Base-by-base conservation (phyloP, 441 rosid species). In the Caryocar brasiliense region DNA sequence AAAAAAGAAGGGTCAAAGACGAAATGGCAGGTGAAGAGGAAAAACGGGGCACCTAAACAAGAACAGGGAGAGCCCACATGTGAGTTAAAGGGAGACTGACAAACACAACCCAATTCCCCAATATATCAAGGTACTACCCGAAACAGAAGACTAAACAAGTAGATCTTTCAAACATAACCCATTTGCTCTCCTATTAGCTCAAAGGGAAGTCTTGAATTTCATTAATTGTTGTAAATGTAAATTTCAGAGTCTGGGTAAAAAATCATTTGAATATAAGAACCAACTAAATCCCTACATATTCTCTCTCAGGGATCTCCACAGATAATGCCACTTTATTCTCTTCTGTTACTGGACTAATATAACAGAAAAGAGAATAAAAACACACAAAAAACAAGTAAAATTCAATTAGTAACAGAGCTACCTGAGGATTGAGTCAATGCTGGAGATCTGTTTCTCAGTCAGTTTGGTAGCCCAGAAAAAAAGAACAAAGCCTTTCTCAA, bases 371-470 rank as follows among this genome's bases (percentile, higher is more conserved):
- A 22, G 27, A 21, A 14, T 22, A 41, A 19, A 37, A 1, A 32
- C 1, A 8, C 6, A 38, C 1, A 51, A 32, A 8, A 19, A 24
- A 1, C 9, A 7, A 22, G 4, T 32, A 29, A 19, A 29, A 22
- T 27, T 45, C 14, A 7, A 32, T 11, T 21, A 28, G 23, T 13
- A 38, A 13, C 35, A 51, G 38, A 43, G 26, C 67, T 57, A 79
- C 85, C 85, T 25, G 61, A 42, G 41, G 64, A 68, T 39, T 20
- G 60, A 67, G 77, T 78, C 80, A 78, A 74, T 72, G 82, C 69
- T 21, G 75, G 70, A 78, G 80, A 76, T 75, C 75, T 73, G 75
- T 58, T 64, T 58, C n/a, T n/a, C 53, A 64, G 56, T 66, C 71
- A 45, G 2, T 46, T 58, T 33, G 55, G 36, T 17, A 15, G 50